Conservation (phyloP, 192 early-diverging fungal genomes). For the Coemansia nantahalensis region DNA sequence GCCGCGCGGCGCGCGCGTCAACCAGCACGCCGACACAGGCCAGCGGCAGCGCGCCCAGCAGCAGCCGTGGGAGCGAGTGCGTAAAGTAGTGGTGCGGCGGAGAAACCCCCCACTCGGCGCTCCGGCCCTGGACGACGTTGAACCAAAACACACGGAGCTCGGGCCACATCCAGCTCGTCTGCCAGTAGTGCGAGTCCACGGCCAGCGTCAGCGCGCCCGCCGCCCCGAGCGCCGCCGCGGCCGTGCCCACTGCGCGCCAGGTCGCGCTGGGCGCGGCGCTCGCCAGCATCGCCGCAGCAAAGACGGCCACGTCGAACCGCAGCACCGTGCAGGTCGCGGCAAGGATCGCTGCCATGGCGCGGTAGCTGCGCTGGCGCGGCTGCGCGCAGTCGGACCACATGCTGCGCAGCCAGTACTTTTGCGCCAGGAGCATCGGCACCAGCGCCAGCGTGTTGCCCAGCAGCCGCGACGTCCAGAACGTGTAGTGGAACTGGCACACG, state of each 20-base stretch:
- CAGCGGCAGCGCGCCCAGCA: slow-evolving; percentile 69
- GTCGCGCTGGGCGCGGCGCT: slow-evolving; percentile 15
- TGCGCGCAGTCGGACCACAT: background rate
- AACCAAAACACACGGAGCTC: slow-evolving; percentile 63
- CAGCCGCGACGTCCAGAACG: slow-evolving; percentile 85
- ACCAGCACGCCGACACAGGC: slow-evolving; percentile 48
- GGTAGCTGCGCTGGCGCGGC: slow-evolving; percentile 6
- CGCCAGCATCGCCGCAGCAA: slow-evolving; percentile 53
- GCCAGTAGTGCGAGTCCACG: slow-evolving; percentile 70
- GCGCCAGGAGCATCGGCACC: slow-evolving; percentile 57
- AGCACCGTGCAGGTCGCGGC: slow-evolving; percentile 54
- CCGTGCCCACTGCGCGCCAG: slow-evolving; percentile 1
- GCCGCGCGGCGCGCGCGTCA: slow-evolving; percentile 51
- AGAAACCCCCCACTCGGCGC: slow-evolving; percentile 44
- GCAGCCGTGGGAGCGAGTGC: slow-evolving; percentile 69
- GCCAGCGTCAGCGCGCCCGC: slow-evolving; percentile 29
- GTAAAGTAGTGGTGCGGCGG: slow-evolving; percentile 77
- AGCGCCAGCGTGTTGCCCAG: slow-evolving; percentile 88
- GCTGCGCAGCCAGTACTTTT: slow-evolving; percentile 51
- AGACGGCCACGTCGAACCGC: slow-evolving; percentile 58
- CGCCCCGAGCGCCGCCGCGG: slow-evolving; percentile 8
- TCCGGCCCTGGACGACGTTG: slow-evolving; percentile 57
- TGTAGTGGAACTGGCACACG: slow-evolving; percentile 83
- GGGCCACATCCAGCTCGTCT: slow-evolving; percentile 57
- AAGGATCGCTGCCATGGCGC: slow-evolving; percentile 25